Evolutionary conservation across 495 filamentous ascomycete species (phyloP).

Genomic region (Trypethelium eluteriae): DNA sequence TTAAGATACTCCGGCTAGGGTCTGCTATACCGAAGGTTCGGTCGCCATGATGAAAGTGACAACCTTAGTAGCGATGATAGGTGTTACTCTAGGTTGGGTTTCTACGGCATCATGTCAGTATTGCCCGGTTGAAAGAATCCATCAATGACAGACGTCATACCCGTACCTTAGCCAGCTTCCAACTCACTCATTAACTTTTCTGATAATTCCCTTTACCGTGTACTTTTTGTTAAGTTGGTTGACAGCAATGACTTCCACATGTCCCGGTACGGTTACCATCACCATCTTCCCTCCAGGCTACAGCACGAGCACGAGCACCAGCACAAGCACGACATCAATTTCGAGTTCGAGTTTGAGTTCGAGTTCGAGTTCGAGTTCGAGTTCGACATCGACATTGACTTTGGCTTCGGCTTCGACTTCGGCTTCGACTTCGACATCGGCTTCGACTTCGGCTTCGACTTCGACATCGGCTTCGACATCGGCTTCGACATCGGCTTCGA

Average conservation of each 20-base stretch:
- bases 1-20: not conserved
- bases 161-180: too few species aligned
- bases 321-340: too few species aligned
- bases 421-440: too few species aligned
- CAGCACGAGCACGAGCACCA: not conserved
- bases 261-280: not conserved
- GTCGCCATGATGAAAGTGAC: not conserved
- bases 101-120: conserved; percentile 1
- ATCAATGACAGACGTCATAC: not conserved
- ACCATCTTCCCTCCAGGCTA: conserved; percentile 3
- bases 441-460: too few species aligned
- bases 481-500: too few species aligned
- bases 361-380: too few species aligned
- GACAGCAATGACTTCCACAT: not conserved
- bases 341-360: too few species aligned
- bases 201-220: not conserved
- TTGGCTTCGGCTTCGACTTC: too few species aligned
- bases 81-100: not conserved
- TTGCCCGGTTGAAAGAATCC: not conserved
- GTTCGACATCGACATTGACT: too few species aligned
- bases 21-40: not conserved
- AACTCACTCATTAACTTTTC: too few species aligned
- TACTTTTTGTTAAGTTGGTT: not conserved
- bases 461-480: too few species aligned
- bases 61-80: not conserved